A percentile compares a stretch with the other conserved stretches of the same genome.
phyloP scores from a whole-genome alignment of 331 rosid genomes.

The Prunus yedoensis region DNA sequence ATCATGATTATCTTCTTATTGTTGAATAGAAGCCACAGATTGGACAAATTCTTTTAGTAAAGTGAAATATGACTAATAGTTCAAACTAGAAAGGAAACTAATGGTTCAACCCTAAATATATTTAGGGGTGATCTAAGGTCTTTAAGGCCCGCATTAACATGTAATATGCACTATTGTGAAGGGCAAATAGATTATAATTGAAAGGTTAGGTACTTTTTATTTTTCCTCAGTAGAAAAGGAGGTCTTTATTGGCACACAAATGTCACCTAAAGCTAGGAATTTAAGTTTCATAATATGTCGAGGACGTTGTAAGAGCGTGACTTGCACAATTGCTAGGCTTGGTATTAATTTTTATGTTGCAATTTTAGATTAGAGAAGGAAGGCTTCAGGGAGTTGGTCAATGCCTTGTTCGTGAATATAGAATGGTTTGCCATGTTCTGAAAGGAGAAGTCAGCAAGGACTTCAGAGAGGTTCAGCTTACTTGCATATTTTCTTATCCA shows the following conservation, averaged over 20 bases:
- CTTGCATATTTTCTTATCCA: not conserved
- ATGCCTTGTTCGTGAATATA: constrained; percentile 77
- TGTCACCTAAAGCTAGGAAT: not conserved
- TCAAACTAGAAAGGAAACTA: not conserved
- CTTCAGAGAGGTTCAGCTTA: constrained; percentile 68
- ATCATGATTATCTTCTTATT: not conserved
- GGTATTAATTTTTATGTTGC: not conserved
- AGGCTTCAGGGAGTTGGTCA: constrained; percentile 79
- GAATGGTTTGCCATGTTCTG: constrained; percentile 78
- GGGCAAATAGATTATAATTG: not conserved
- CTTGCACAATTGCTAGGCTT: not conserved
- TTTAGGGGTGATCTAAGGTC: not conserved
- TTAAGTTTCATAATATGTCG: not conserved
- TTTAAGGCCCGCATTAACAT: not conserved
- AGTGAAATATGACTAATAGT: not conserved
- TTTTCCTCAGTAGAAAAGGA: not conserved
- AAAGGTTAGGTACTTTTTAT: not conserved
- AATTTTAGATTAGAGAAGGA: constrained; percentile 73
- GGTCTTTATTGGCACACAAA: not conserved
- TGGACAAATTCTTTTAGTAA: not conserved
- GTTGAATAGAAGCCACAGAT: not conserved
- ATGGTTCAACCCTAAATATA: not conserved
- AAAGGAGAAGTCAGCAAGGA: constrained; percentile 84
- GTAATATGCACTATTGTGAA: not conserved
- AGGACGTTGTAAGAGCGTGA: not conserved